phyloP scores from a whole-genome alignment of 192 early-diverging fungal genomes.

The Entrophospora sp. region DNA sequence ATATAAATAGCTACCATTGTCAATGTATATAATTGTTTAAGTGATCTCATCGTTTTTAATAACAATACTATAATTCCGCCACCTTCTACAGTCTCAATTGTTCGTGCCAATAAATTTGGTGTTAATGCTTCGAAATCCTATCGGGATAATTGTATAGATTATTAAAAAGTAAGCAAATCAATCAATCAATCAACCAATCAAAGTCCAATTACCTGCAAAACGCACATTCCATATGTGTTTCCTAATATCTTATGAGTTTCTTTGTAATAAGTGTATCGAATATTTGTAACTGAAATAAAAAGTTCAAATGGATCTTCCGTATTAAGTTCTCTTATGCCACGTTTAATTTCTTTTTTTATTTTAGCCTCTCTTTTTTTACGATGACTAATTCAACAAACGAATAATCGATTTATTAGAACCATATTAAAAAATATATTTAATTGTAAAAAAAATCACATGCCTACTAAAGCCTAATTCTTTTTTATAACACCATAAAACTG shows the following conservation, averaged over 20 bases:
- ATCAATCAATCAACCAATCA: neutral
- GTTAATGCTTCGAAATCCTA: slow-evolving; percentile 97
- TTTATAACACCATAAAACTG: slow-evolving; percentile 99
- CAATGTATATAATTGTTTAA: slow-evolving; percentile 97
- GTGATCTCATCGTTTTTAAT: slow-evolving; percentile 88
- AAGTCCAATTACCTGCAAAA: slow-evolving; percentile 59
- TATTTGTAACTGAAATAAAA: slow-evolving; percentile 90
- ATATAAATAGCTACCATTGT: slow-evolving; percentile 64
- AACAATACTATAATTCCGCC: slow-evolving; percentile 91
- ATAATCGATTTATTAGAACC: neutral
- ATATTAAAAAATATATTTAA: neutral
- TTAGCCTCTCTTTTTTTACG: slow-evolving; percentile 95
- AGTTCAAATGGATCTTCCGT: slow-evolving; percentile 98
- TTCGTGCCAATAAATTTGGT: slow-evolving; percentile 91
- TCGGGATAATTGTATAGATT: neutral
- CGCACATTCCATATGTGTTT: slow-evolving; percentile 98
- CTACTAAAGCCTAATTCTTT: slow-evolving; percentile 93
- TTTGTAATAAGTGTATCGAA: slow-evolving; percentile 99
- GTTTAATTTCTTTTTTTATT: slow-evolving; percentile 90
- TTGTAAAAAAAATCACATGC: slow-evolving; percentile 18
- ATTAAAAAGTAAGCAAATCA: slow-evolving; percentile 7
- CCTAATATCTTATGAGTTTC: slow-evolving; percentile 97
- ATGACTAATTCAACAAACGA: slow-evolving; percentile 44
- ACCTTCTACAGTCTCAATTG: slow-evolving; percentile 97
- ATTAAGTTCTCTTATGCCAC: slow-evolving; percentile 85